Percentiles rank a stretch among this genome's conserved stretches.
These are phyloP conservation scores for Coemansia umbellata DNA, from an alignment of 192 early-diverging fungal species.

Conservation along the genomic window DNA sequence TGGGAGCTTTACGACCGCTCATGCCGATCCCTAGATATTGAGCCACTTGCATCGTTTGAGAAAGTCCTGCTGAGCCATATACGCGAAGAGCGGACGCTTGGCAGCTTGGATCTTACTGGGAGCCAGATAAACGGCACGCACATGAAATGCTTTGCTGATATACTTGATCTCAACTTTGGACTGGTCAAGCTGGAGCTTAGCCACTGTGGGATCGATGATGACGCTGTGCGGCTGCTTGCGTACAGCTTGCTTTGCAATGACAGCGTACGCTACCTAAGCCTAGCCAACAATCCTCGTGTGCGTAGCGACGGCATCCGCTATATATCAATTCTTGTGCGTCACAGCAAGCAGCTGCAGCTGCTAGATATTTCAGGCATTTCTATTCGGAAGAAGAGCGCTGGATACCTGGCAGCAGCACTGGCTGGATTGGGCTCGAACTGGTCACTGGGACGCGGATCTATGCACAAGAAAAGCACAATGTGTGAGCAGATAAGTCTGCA, in stretches of 20 bases:
- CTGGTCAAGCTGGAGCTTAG: conserved; percentile 62
- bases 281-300: conserved; percentile 66
- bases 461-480: conserved; percentile 31
- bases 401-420: conserved; percentile 66
- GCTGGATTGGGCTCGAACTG: conserved; percentile 46
- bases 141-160: conserved; percentile 68
- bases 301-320: conserved; percentile 73
- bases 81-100: conserved; percentile 34
- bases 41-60: conserved; percentile 30
- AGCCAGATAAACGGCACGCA: conserved; percentile 54
- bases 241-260: conserved; percentile 71
- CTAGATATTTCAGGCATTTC: conserved; percentile 69
- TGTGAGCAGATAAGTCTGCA: conserved; percentile 42
- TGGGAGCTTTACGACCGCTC: conserved; percentile 42
- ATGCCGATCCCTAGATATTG: conserved; percentile 31
- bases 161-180: conserved; percentile 73
- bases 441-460: conserved; percentile 44
- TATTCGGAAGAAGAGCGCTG: conserved; percentile 65
- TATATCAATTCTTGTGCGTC: conserved; percentile 68
- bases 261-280: conserved; percentile 59
- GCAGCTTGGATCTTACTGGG: conserved; percentile 46
- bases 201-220: conserved; percentile 70
- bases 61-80: conserved; percentile 29
- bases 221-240: conserved; percentile 64
- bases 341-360: conserved; percentile 60